phyloP scores from a whole-genome alignment of 2,329 filamentous ascomycete genomes.

The Sclerotinia spermophila region DNA sequence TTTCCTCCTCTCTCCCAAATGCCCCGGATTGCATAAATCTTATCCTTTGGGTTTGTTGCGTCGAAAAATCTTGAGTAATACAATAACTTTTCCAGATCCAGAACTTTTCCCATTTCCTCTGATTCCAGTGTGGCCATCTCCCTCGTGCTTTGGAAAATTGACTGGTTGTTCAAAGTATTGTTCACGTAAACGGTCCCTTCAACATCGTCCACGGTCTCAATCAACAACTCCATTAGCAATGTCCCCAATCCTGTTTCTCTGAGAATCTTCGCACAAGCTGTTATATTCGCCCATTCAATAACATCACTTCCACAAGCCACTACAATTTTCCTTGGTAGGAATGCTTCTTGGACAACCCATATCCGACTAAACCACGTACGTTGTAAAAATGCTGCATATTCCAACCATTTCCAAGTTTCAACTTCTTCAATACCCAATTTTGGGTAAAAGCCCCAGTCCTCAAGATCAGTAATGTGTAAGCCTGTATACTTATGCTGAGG shows the following conservation, averaged over 20 bases:
- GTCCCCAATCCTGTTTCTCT: conserved; percentile 18
- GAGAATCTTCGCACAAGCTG: conserved; percentile 16
- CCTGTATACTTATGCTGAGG: not conserved
- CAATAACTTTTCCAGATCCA: conserved; percentile 21
- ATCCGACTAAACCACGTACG: conserved; percentile 22
- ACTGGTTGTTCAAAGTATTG: conserved; percentile 21
- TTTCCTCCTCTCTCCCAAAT: conserved; percentile 20
- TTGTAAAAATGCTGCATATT: conserved; percentile 20
- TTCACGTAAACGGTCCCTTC: conserved; percentile 12
- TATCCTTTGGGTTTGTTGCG: conserved; percentile 20
- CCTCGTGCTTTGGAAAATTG: conserved; percentile 19
- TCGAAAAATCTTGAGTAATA: conserved; percentile 21
- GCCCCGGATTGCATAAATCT: conserved; percentile 20
- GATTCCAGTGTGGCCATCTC: not conserved
- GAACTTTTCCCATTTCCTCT: not conserved
- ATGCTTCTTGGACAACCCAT: conserved; percentile 24
- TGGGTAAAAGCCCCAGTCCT: conserved; percentile 10
- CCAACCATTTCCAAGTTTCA: conserved; percentile 16
- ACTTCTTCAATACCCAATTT: conserved; percentile 16
- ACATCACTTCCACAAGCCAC: conserved; percentile 15
- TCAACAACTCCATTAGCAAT: conserved; percentile 15
- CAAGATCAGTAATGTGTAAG: conserved; percentile 8
- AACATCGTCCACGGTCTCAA: conserved; percentile 4
- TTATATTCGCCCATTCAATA: conserved; percentile 17
- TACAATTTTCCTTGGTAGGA: conserved; percentile 11